Evolutionary conservation across 2,329 filamentous ascomycete species (phyloP).

Genomic region (Beauveria medogensis): DNA sequence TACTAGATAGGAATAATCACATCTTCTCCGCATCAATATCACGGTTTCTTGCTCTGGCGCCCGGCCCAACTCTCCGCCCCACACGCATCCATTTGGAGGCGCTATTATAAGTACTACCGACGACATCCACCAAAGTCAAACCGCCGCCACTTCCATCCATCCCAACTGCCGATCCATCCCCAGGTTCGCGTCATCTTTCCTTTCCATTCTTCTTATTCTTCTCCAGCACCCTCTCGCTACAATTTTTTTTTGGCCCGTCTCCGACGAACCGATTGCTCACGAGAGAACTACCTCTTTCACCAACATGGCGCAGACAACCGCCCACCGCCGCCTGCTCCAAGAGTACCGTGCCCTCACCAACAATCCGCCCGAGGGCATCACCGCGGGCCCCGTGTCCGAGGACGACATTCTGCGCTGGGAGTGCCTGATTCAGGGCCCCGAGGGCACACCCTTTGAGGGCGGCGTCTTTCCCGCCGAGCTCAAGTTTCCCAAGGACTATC

Average conservation of each 20-base stretch:
- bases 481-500: slow-evolving; percentile 92
- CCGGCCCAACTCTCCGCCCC: not conserved
- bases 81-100: not conserved
- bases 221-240: too few species aligned
- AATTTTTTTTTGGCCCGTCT: too few species aligned
- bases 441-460: slow-evolving; percentile 92
- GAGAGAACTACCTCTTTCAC: not conserved
- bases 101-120: too few species aligned
- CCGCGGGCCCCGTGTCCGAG: slow-evolving; percentile 83
- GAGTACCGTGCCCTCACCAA: slow-evolving; percentile 93
- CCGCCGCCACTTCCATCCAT: not conserved
- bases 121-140: not conserved
- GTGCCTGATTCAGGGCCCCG: slow-evolving; percentile 88
- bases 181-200: not conserved
- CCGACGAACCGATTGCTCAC: not conserved
- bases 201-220: too few species aligned
- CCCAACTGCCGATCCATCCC: not conserved
- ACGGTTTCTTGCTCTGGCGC: not conserved
- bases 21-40: too few species aligned
- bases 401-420: slow-evolving; percentile 97
- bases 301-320: slow-evolving; percentile 51
- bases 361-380: slow-evolving; percentile 96
- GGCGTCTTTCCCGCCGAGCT: slow-evolving; percentile 93
- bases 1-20: too few species aligned
- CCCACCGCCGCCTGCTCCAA: slow-evolving; percentile 78